These are phyloP conservation scores for Penicillium italicum DNA, from an alignment of 2,329 filamentous ascomycete species.

Conservation along the genomic window DNA sequence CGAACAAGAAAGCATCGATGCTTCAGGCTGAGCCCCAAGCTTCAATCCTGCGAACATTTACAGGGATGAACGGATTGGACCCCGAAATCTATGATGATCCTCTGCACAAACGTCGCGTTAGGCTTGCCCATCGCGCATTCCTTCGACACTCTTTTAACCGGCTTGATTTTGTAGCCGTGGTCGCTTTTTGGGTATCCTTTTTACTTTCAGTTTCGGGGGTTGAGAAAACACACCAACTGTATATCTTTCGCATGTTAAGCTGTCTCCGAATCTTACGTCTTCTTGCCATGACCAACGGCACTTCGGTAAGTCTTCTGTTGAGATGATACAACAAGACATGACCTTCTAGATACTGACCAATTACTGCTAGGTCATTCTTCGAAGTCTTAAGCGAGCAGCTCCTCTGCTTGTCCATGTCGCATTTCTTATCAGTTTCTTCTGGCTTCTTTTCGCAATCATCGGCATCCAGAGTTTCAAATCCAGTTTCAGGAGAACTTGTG, in stretches of 20 bases:
- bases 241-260: slow-evolving; percentile 93
- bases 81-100: slow-evolving; percentile 56
- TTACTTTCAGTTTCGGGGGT: slow-evolving; percentile 65
- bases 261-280: slow-evolving; percentile 88
- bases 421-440: slow-evolving; percentile 94
- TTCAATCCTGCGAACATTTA: slow-evolving; percentile 73
- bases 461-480: slow-evolving; percentile 95
- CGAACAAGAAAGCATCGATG: slow-evolving; percentile 53
- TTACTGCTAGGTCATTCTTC: slow-evolving; percentile 69
- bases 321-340: not conserved
- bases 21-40: slow-evolving; percentile 36
- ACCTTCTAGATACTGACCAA: slow-evolving; percentile 14
- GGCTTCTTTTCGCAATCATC: slow-evolving; percentile 94
- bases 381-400: slow-evolving; percentile 92
- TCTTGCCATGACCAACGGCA: slow-evolving; percentile 88
- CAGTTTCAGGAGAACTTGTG: slow-evolving; percentile 71
- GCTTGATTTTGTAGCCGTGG: slow-evolving; percentile 87
- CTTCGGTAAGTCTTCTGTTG: slow-evolving; percentile 61
- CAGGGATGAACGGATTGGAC: slow-evolving; percentile 64
- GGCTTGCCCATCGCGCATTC: slow-evolving; percentile 87
- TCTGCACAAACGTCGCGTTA: slow-evolving; percentile 74
- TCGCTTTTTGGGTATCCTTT: slow-evolving; percentile 94
- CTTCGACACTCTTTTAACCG: slow-evolving; percentile 93
- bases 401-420: slow-evolving; percentile 88
- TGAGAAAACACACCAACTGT: slow-evolving; percentile 69